Evolutionary conservation across 371 early-diverging fungal species (phyloP), one percentile per base, ranked within the genome.

Genomic region (Zancudomyces culisetae): DNA sequence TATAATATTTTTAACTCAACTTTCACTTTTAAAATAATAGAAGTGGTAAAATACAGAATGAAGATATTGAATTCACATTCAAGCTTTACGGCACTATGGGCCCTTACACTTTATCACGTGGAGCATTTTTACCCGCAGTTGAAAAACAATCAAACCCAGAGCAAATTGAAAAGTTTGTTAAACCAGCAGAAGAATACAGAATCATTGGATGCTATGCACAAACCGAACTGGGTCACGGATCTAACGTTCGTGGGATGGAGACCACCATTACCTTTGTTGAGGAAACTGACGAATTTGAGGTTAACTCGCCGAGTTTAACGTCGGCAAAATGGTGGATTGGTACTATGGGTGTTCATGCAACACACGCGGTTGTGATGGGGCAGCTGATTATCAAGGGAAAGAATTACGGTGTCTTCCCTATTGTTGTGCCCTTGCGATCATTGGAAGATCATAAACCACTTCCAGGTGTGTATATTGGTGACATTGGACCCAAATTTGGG

Each of bases 271-370:
- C 90, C 0, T 90, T 74, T 51, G 64, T 81, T 42, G 70, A 73
- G 10, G 83, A 81, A 54, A 79, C 85, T 13, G 79, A 85, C 52
- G 82, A 85, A 62, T 90, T 80, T 52, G 88, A 85, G 53, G 69
- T 91, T 52, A 81, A 90, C 63, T 80, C 83, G 28, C 88, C 90
- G 15, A 75, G 72, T 15, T 64, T 88, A 42, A 80, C 87, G 40
- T 64, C 85, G 8, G 63, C 83, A 43, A 93, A 93, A 61, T 90
- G 86, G 79, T 93, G 94, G 94, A 81, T 85, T 45, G 93, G 93
- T 45, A 82, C 85, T 39, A 66, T 75, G 23, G 80, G 77, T 40
- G 66, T 75, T 19, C 63, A 71, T 6, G 69, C 74, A 8, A 94
- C 80, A 42, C 86, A 90, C 64, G 82, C 85, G 2, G 72, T 82